Evolutionary conservation across 2,329 filamentous ascomycete species (phyloP).

Genomic region (Sporothrix luriei): DNA sequence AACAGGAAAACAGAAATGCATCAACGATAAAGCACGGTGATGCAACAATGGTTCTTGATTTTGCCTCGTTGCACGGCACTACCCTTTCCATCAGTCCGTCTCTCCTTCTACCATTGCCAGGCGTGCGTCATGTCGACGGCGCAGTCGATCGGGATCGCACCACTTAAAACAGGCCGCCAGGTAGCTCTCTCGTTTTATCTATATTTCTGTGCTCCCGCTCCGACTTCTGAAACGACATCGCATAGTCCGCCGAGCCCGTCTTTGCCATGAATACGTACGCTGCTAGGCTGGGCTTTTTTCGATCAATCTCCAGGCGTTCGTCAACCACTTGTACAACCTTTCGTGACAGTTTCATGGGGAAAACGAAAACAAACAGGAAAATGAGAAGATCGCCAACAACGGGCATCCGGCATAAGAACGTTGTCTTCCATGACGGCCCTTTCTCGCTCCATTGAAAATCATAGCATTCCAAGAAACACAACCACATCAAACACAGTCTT

Average conservation of each 20-base stretch:
- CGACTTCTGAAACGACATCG: conserved; percentile 13
- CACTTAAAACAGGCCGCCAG: conserved; percentile 5
- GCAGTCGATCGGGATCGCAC: conserved; percentile 10
- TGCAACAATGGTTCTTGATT: conserved; percentile 18
- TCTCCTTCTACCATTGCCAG: neutral
- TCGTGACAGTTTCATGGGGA: neutral
- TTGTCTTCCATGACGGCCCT: neutral
- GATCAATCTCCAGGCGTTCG: neutral
- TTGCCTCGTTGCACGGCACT: neutral
- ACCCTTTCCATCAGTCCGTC: neutral
- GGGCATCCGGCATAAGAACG: conserved; percentile 14
- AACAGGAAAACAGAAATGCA: neutral
- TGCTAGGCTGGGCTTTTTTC: conserved; percentile 1
- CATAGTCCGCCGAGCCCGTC: conserved; percentile 11
- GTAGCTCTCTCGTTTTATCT: neutral
- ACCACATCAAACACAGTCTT: neutral
- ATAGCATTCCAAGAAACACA: neutral
- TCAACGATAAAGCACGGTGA: neutral
- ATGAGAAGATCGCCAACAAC: neutral
- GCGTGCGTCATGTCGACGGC: conserved; percentile 21
- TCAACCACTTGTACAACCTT: neutral
- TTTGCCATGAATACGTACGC: neutral
- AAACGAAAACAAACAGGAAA: neutral
- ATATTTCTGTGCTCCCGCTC: conserved; percentile 1
- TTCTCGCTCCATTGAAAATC: neutral